Evolutionary conservation across 1,284 basidiomycete species (phyloP).

Genomic region (Rhizoctonia solani): DNA sequence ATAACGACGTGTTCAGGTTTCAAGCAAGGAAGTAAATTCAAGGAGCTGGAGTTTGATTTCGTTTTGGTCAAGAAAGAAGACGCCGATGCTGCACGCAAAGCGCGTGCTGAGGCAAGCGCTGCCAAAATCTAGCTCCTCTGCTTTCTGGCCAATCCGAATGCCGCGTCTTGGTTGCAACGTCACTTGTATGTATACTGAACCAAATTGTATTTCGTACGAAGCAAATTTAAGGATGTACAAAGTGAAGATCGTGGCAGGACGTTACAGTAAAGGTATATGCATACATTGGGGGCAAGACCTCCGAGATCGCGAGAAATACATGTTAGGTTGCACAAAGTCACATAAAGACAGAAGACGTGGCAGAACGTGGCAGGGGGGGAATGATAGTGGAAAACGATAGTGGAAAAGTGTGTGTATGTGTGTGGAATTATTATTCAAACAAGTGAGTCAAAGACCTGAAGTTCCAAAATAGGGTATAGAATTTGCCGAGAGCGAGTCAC

Average conservation of each 20-base stretch:
- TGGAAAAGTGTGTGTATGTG: too few species aligned
- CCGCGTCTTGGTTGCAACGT: neutral
- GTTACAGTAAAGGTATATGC: too few species aligned
- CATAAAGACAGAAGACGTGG: neutral
- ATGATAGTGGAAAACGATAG: neutral
- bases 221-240: neutral
- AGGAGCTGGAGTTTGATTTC: conserved; percentile 64
- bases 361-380: neutral
- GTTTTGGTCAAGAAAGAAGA: conserved; percentile 62
- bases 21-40: conserved; percentile 61
- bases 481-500: neutral
- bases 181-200: neutral
- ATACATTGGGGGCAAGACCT: too few species aligned
- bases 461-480: neutral
- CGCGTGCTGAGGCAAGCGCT: conserved; percentile 41
- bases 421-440: too few species aligned
- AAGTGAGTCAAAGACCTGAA: too few species aligned
- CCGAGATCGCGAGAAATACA: conserved; percentile 1
- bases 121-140: conserved; percentile 1
- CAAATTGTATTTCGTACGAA: conserved; percentile 10
- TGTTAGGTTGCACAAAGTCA: neutral
- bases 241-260: neutral
- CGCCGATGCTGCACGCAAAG: conserved; percentile 45
- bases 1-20: conserved; percentile 64
- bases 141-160: neutral